Evolutionary conservation across 2,329 filamentous ascomycete genomes (phyloP).

Genomic region (Nemania bipapillata): DNA sequence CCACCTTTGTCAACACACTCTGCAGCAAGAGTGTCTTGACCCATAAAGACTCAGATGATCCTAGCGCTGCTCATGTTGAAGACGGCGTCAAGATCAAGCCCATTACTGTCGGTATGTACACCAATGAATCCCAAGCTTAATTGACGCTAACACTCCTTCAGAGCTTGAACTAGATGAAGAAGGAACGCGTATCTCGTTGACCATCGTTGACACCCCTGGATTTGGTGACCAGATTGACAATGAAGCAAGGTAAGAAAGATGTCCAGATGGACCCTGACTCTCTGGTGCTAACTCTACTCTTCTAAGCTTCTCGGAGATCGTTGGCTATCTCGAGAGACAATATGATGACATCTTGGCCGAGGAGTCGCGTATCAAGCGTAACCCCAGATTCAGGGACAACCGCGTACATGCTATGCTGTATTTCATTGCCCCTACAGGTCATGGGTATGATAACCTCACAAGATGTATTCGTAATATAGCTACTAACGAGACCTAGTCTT

Average conservation of each 20-base stretch:
- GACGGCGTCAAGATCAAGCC: constrained; percentile 99
- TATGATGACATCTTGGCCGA: constrained; percentile 99
- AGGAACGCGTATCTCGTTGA: constrained; percentile 96
- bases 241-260: constrained; percentile 80
- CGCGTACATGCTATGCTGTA: constrained; percentile 97
- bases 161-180: constrained; percentile 97
- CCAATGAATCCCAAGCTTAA: constrained; percentile 4
- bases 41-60: constrained; percentile 93
- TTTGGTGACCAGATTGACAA: constrained; percentile 99
- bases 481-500: constrained; percentile 67
- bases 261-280: neutral
- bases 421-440: constrained; percentile 98
- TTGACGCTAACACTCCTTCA: constrained; percentile 54
- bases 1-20: constrained; percentile 99
- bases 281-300: constrained; percentile 8
- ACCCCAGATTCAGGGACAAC: constrained; percentile 98
- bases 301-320: constrained; percentile 91
- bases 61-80: constrained; percentile 87
- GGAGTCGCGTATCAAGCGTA: constrained; percentile 99
- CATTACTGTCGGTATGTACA: constrained; percentile 85
- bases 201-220: constrained; percentile 97
- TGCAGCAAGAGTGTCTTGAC: constrained; percentile 92
- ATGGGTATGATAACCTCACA: constrained; percentile 72
- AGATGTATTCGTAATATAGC: neutral
- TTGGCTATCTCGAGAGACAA: constrained; percentile 97